Evolutionary conservation across 2,329 filamentous ascomycete genomes (phyloP), one percentile per base, ranked within the genome.

Genomic region (Tolypocladium cylindrosporum): DNA sequence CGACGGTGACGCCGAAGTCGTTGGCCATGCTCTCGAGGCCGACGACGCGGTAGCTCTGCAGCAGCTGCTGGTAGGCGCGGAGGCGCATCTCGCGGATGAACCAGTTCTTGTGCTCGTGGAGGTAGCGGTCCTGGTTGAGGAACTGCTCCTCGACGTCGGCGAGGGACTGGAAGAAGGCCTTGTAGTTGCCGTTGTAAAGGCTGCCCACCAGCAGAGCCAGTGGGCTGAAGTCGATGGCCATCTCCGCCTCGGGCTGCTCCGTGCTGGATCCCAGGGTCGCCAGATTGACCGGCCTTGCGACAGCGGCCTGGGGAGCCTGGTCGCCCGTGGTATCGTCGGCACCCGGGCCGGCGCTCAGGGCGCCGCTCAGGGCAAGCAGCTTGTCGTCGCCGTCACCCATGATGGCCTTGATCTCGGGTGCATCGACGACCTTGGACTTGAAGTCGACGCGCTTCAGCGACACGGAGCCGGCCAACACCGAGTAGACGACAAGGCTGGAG

Each of bases 61-160:
- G 83, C 45, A 99, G 84, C 78, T 99, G 94, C 74, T 96, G 91
- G 77, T 99, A 99, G 41, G 91, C 93, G 59, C 93, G 87, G 64
- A 97, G 84, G 59, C 94, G 87, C 94, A 99, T 99, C 81, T 99
- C 94, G 55, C 94, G 89, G 66, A 99, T 93, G 72, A 94, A 97
- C 93, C 94, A 99, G 69, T 86, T 87, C 73, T 90, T 90, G 79
- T 99, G 94, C 80, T 99, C 94, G 70, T 91, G 88, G 58, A 99
- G 82, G 75, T 97, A 96, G 59, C 94, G 89, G 71, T 99, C 94
- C 71, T 94, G 90, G 65, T 86, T 91, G 64, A 99, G 80, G 80
- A 99, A 99, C 67, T 88, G 87, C 74, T 95, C 91, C 78, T 99
- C 94, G 1, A 97, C 94, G 13, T 86, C 82, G 27, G 90, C 92